These are phyloP conservation scores for Cladosporium sphaerospermum DNA, from an alignment of 2,329 filamentous ascomycete species.

Conservation along the genomic window DNA sequence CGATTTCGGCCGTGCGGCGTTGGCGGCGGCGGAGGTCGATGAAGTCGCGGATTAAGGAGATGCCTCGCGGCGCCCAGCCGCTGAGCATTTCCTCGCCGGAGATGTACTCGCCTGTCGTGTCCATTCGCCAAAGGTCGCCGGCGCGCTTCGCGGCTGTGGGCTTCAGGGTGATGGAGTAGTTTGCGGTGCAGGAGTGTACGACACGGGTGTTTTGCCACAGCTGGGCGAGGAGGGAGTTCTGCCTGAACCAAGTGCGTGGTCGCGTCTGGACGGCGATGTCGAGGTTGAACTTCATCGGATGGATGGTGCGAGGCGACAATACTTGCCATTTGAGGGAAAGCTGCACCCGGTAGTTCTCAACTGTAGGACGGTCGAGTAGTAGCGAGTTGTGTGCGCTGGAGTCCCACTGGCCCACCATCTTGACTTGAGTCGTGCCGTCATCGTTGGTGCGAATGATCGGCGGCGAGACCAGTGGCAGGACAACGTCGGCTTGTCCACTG, in stretches of 20 bases:
- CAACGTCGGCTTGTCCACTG: constrained; percentile 64
- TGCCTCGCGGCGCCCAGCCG: constrained; percentile 81
- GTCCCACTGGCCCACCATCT: constrained; percentile 90
- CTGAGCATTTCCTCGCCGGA: constrained; percentile 86
- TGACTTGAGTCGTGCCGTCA: constrained; percentile 83
- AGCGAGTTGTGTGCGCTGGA: constrained; percentile 86
- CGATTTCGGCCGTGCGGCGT: constrained; percentile 70
- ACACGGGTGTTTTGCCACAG: constrained; percentile 81
- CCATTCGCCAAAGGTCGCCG: constrained; percentile 93
- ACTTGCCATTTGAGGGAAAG: constrained; percentile 84
- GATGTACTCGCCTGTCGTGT: constrained; percentile 89
- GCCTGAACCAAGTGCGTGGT: constrained; percentile 75
- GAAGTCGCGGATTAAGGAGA: constrained; percentile 86
- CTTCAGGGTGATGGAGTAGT: constrained; percentile 80
- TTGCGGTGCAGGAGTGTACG: constrained; percentile 76
- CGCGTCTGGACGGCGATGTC: constrained; percentile 78
- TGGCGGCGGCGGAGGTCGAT: constrained; percentile 68
- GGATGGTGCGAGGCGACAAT: constrained; percentile 72
- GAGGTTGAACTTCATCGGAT: constrained; percentile 80
- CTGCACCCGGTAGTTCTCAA: constrained; percentile 89
- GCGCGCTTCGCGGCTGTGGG: constrained; percentile 86
- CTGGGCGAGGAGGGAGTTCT: constrained; percentile 78
- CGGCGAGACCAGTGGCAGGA: constrained; percentile 68
- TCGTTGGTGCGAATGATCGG: constrained; percentile 78
- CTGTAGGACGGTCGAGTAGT: constrained; percentile 86